Base-by-base conservation (phyloP, 2,329 filamentous ascomycete genomes). In the Thielaviopsis ethacetica region DNA sequence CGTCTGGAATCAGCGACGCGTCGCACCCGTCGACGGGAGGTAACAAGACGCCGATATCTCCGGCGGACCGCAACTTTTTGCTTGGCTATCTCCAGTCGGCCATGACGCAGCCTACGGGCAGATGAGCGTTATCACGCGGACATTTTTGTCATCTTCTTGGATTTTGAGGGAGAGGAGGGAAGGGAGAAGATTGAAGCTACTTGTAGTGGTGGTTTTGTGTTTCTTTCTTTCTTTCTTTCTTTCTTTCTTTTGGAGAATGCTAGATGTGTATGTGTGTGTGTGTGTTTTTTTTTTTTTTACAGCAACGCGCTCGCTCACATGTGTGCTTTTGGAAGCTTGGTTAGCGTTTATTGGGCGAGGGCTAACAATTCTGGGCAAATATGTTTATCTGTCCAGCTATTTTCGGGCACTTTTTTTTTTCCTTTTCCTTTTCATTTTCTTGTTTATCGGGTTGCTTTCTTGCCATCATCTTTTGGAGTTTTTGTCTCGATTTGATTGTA, bases 1-100 rank as follows among this genome's bases (percentile, higher is more conserved):
- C 71, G 12, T 74, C 75, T 57, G 70, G 69, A 10, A 66, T 65
- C 27, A 71, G 70, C 13, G 72, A 72, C 24, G 64, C 59, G 7
- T 61, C 54, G 2, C 64, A 68, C 64, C 24, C 72, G 71, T 44
- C 71, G 75, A 49, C 72, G 7, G 53, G 76, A 12, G 74, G 73
- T 19, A 79, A 75, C 62, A 73, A 78, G 65, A 75, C 75, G 34
- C 73, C 79, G 13, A 81, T 83, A 52, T 85, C 84, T 3, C 80
- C 86, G 0, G 84, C 81, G 0, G 84, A 93, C 64, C 84, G 86
- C 67, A 83, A 77, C 17, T 93, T 93, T 65, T 71, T 94, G 67
- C 74, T 93, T 56, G 84, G 80, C 10, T 93, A 89, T 67, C 71
- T 94, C 65, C 81, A 88, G 63, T 75, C 74, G 26, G 73, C 76